These are phyloP conservation scores for Malassezia restricta DNA, from an alignment of 1,284 basidiomycete genomes.

Conservation along the genomic window DNA sequence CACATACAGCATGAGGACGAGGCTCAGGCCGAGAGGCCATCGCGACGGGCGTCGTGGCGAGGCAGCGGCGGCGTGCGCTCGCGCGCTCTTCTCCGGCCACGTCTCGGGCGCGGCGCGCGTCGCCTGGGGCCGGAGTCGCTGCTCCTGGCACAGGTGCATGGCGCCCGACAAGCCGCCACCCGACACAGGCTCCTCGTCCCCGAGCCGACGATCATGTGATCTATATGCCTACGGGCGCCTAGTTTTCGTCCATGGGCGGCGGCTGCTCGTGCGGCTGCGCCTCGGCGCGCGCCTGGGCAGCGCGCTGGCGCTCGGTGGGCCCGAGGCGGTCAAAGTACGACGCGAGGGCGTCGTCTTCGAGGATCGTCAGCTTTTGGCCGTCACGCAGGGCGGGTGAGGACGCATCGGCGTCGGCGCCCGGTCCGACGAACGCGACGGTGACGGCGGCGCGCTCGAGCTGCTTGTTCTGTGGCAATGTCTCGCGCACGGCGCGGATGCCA, in stretches of 20 bases:
- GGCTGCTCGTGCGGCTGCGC: neutral
- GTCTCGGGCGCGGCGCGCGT: too few species aligned
- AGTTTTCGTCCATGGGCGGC: neutral
- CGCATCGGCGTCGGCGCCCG: slow-evolving; percentile 37
- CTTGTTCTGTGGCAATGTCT: slow-evolving; percentile 44
- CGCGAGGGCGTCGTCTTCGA: slow-evolving; percentile 37
- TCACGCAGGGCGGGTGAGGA: slow-evolving; percentile 22
- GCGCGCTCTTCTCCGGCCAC: too few species aligned
- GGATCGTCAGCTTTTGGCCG: slow-evolving; percentile 37
- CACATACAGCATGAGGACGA: too few species aligned
- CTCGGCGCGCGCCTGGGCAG: neutral
- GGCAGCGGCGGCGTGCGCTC: too few species aligned
- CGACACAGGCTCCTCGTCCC: too few species aligned
- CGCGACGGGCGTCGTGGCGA: too few species aligned
- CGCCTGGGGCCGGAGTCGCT: too few species aligned
- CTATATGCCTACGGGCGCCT: neutral
- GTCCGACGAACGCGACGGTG: slow-evolving; percentile 38
- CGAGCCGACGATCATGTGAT: too few species aligned
- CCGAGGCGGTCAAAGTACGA: slow-evolving; percentile 23
- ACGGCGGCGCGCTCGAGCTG: slow-evolving; percentile 40
- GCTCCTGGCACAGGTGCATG: too few species aligned
- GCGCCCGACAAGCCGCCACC: too few species aligned
- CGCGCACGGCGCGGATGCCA: slow-evolving; percentile 38
- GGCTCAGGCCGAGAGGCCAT: too few species aligned
- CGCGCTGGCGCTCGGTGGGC: slow-evolving; percentile 12